phyloP scores from a whole-genome alignment of 176 grass and related monocot species.

The Aechmea fasciata region DNA sequence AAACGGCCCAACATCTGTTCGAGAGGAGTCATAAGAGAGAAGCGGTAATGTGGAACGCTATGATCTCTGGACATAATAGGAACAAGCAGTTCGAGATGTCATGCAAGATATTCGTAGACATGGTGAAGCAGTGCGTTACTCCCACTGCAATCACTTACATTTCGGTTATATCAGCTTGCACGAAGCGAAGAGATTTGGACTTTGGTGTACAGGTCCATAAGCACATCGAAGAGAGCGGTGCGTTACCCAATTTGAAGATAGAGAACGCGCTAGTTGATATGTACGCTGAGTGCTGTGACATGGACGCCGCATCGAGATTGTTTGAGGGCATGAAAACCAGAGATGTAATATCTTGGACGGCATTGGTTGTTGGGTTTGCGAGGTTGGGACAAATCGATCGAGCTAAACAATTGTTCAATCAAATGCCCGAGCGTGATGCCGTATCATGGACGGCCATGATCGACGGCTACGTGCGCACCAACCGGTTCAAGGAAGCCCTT shows the following conservation, averaged over 20 bases:
- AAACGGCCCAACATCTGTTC: slow-evolving; percentile 33
- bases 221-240: slow-evolving; percentile 10
- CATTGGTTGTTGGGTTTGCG: slow-evolving; percentile 36
- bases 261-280: slow-evolving; percentile 59
- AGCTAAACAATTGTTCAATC: slow-evolving; percentile 46
- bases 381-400: slow-evolving; percentile 36
- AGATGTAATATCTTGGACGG: slow-evolving; percentile 64
- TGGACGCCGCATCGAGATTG: slow-evolving; percentile 42
- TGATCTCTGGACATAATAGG: slow-evolving; percentile 47
- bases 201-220: slow-evolving; percentile 55
- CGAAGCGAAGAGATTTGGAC: slow-evolving; percentile 32
- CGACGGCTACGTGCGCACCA: slow-evolving; percentile 38
- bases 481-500: slow-evolving; percentile 45
- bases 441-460: slow-evolving; percentile 80
- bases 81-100: slow-evolving; percentile 27
- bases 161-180: slow-evolving; percentile 48
- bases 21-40: slow-evolving; percentile 17
- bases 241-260: slow-evolving; percentile 45
- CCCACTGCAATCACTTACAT: slow-evolving; percentile 45
- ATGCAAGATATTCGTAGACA: slow-evolving; percentile 36
- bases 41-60: slow-evolving; percentile 48
- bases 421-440: slow-evolving; percentile 50
- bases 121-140: slow-evolving; percentile 29
- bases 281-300: slow-evolving; percentile 54
- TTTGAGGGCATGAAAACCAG: slow-evolving; percentile 42